Evolutionary conservation across 148 eudicot genomes (phyloP), one percentile per base, ranked within the genome.

Genomic region (Cornus kousa): DNA sequence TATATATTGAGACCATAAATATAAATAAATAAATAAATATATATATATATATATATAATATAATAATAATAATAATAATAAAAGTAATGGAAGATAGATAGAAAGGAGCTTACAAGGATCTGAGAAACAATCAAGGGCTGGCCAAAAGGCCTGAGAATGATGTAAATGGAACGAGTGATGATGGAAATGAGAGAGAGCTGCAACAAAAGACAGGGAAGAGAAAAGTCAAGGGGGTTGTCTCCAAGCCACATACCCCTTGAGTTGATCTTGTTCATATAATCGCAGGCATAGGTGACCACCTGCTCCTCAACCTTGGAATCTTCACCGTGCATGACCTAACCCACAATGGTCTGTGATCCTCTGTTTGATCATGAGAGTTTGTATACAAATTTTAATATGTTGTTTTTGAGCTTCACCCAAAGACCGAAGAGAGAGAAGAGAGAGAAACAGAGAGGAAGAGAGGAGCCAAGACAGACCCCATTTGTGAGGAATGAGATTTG

Each of bases 121-220:
- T 84, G 87, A 70, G 83, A 68, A 64, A 84, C 78, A 31, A 68
- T 67, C 68, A 80, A 75, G 73, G 50, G 82, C 71, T 84, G 89
- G 71, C 85, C 82, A 12, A 87, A 39, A n/a, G 80, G 89, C 5
- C 73, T 81, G 23, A 84, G 65, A 57, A 77, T 9, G 67, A 66
- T 39, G 67, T 84, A 33, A 67, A 77, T 13, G 53, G 48, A 5
- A 1, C 78, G 66, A 7, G 77, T 84, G 70, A 77, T 40, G 39
- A 84, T 0, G 70, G 84, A 80, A 60, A 87, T 80, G 72, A 84
- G 28, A 13, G 71, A 20, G 31, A 82, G 70, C 23, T 87, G 75
- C n/a, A 84, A 46, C 73, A 84, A 28, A 9, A 84, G 48, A 9
- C 78, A 50, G 0, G 85, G 65, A 1, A 80, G 74, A 0, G 89